A percentile compares a stretch with the other conserved stretches of the same genome.
phyloP scores from a whole-genome alignment of 768 basidiomycete species.

The Hydnum rufescens region DNA sequence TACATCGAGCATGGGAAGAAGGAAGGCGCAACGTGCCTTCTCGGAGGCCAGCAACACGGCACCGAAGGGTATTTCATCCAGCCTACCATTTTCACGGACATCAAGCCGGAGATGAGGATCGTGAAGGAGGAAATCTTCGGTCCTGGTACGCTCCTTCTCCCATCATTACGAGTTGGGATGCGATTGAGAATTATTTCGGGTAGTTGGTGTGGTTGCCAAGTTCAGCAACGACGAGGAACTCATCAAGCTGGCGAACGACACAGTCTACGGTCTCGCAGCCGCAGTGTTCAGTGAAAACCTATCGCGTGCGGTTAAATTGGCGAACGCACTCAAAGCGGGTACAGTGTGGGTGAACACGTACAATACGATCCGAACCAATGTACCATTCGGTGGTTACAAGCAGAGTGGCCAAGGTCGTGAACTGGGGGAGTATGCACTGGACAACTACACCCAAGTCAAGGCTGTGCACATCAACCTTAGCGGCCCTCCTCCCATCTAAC shows the following conservation, averaged over 20 bases:
- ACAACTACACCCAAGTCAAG: conserved; percentile 65
- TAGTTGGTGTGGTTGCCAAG: conserved; percentile 52
- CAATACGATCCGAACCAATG: conserved; percentile 84
- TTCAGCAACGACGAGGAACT: conserved; percentile 38
- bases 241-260: conserved; percentile 47
- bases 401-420: conserved; percentile 46
- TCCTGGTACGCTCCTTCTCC: conserved; percentile 22
- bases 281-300: conserved; percentile 55
- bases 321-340: conserved; percentile 22
- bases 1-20: conserved; percentile 59
- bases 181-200: background rate
- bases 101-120: conserved; percentile 49
- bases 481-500: background rate
- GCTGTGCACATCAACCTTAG: conserved; percentile 70
- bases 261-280: conserved; percentile 67
- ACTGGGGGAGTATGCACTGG: conserved; percentile 64
- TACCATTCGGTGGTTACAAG: conserved; percentile 92
- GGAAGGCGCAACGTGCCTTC: conserved; percentile 45
- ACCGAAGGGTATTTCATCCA: conserved; percentile 45
- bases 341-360: conserved; percentile 29
- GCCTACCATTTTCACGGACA: conserved; percentile 49
- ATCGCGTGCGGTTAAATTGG: conserved; percentile 16
- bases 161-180: conserved; percentile 38
- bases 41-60: conserved; percentile 41
- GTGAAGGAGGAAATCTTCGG: conserved; percentile 65